Base-by-base conservation (phyloP, 108 stramenopile species). In the Skeletonema costatum region DNA sequence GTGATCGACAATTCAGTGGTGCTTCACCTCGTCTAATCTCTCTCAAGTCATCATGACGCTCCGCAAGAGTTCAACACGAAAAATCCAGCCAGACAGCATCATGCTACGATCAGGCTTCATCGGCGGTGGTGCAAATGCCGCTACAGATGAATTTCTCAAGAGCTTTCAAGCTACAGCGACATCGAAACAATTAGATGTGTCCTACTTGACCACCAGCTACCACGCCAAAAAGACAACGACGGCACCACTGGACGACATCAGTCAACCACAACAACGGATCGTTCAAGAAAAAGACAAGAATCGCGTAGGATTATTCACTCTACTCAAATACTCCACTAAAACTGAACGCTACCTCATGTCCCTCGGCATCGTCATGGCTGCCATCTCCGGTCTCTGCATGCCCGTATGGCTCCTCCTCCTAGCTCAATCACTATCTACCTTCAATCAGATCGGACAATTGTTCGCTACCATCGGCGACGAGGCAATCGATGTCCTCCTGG, bases 331-430 rank as follows among this genome's bases (percentile, higher is more conserved):
- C 58, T 61, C 80, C 44, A 81, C 80, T n/a, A 41, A 13, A n/a
- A 63, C 39, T 2, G 80, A 81, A 58, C 48, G 50, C 3, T 33
- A 30, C 13, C 66, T 76, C 10, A 64, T 81, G 59, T 5, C 46
- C 14, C 11, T 66, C 7, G 80, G 80, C 25, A 60, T 70, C 7
- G 10, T 81, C 68, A 70, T 56, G 64, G 67, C 80, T 1, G 74
- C 65, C 33, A 64, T 81, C 51, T 50, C 80, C 16, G 74, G 80
- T 12, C 61, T 76, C 12, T 69, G 74, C 8, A 71, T 81, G 80
- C 80, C 80, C 7, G 32, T 70, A 21, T 81, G 80, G 80, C 48
- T 81, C 4, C 21, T 81, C 2, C 62, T 81, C 2, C 38, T 81
- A 0, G 74, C 69, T 3, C 38, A 75, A 42, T 70, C 74, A 13